Base-by-base conservation (phyloP, 23 red algal species). In the Cyanidiococcus yangmingshanensis region DNA sequence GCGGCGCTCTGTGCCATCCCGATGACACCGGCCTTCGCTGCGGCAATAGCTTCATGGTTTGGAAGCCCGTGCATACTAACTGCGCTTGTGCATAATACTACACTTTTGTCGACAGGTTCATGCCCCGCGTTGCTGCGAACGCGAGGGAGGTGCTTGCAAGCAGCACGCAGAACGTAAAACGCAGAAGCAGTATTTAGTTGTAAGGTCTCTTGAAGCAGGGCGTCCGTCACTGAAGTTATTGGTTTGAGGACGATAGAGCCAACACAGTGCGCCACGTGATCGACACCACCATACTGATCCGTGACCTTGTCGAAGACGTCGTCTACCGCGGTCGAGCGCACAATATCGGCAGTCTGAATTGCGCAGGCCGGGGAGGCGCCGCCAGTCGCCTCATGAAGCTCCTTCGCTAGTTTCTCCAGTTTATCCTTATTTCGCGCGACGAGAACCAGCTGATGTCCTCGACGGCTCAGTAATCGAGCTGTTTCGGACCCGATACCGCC, bases 21-120 rank as follows among this genome's bases (percentile, higher is more conserved):
- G 58, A 50, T 58, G 39, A 81, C 50, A 1, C 78, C 78, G 12
- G 78, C 78, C 68, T 81, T 81, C 0, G 78, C 78, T 31, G 78
- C 78, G 17, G 78, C 78, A 16, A 81, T 57, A 2, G 78, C 78
- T 57, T 81, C 78, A 31, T 81, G 78, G 21, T 81, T 40, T 38
- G 78, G 40, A 17, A 81, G 58, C 39, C 78, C 78, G 1, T 81
- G 40, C 68, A 57, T 59, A n/a, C 25, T 58, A 0, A 81, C 78
- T 16, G 78, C 78, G 67, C 58, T 71, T 0, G 78, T 29, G 67
- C 59, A 81, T 3, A 71, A 21, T 1, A 59, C 18, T 2, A 81
- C 68, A 34, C 58, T 71, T 7, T 58, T 58, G 7, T 58, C 50
- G 21, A 40, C 45, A 16, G 1, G 15, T 39, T 25, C 68, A 40